Base-by-base conservation (phyloP, 2,329 filamentous ascomycete species). In the Trichophyton verrucosum region DNA sequence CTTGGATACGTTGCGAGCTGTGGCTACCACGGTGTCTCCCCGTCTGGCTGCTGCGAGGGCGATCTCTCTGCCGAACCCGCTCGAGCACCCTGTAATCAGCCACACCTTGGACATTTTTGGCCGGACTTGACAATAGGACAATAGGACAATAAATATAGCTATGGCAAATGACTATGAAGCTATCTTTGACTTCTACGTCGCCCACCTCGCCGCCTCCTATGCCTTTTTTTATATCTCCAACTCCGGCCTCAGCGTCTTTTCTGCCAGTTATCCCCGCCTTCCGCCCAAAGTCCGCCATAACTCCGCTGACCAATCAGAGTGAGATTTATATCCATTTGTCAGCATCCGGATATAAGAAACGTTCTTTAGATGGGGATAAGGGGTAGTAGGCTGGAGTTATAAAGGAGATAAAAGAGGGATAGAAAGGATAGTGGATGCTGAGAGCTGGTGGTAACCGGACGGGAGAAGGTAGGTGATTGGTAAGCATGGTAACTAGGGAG, bases 81-180 rank as follows among this genome's bases (percentile, higher is more conserved):
- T 69, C 6, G 70, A 72, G 57, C 66, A 70, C 40, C 72, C 71
- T 15, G 71, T 73, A 46, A 74, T 68, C 44, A 73, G 65, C 70
- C 71, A 74, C 57, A 73, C 68, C 42, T 47, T 44, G 3, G 57
- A 30, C 57, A 59, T 59, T 38, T 38, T 38, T 13, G 3, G 9
- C 33, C 33, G 3, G 33, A 38, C 33, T 13, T 24, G 17, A 51
- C 22, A 8, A 27, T 27, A 44, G 5, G 17, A 51, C 22, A 8
- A 27, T 27, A 44, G 5, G 13, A 17, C 13, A 17, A 44, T 44
- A 15, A 17, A 15, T 44, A n/a, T 44, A 17, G 6, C 7, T n/a
- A 7, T 17, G 3, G 40, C n/a, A 2, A 42, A 44, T n/a, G n/a
- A n/a, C 6, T 44, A 44, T 6, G 15, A n/a, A n/a, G 8, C 40